Conservation (phyloP, 305 asterid species). For the Stenogyne calaminthoides region DNA sequence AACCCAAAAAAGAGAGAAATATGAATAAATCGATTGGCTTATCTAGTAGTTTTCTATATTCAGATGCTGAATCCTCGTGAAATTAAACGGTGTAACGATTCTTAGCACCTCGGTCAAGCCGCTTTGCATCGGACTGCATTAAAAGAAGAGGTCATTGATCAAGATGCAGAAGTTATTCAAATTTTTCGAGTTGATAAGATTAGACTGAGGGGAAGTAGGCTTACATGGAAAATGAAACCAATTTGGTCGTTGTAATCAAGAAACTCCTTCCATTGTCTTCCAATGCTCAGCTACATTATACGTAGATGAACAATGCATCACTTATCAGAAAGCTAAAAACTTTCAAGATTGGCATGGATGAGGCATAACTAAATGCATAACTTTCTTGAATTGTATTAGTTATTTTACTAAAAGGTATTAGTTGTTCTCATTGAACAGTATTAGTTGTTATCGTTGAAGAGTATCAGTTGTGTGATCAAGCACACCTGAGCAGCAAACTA, state of each 20-base stretch:
- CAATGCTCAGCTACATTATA: constrained; percentile 68
- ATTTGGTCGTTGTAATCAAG: constrained; percentile 58
- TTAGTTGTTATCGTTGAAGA: too few relatives aligned
- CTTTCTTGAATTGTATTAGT: too few relatives aligned
- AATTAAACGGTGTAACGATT: constrained; percentile 48
- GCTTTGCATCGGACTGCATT: constrained; percentile 69
- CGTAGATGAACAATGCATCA: not conserved
- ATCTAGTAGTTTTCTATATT: not conserved
- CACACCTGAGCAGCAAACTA: not conserved
- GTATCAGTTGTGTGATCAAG: too few relatives aligned
- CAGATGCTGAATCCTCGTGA: not conserved
- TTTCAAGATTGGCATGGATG: not conserved
- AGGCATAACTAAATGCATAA: not conserved
- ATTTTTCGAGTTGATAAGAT: not conserved
- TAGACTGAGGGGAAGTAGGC: constrained; percentile 15
- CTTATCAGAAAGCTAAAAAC: not conserved
- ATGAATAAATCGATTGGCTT: not conserved
- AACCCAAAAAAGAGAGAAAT: not conserved
- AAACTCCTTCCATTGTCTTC: constrained; percentile 77
- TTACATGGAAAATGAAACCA: constrained; percentile 73
- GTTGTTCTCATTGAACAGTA: too few relatives aligned
- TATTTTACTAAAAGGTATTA: too few relatives aligned
- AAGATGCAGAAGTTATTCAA: not conserved
- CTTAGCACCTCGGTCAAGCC: constrained; percentile 56
- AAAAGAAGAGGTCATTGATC: constrained; percentile 13